Evolutionary conservation across 805 yeast genomes (phyloP), one percentile per base, ranked within the genome.

Genomic region (Alloascoidea hylecoeti): DNA sequence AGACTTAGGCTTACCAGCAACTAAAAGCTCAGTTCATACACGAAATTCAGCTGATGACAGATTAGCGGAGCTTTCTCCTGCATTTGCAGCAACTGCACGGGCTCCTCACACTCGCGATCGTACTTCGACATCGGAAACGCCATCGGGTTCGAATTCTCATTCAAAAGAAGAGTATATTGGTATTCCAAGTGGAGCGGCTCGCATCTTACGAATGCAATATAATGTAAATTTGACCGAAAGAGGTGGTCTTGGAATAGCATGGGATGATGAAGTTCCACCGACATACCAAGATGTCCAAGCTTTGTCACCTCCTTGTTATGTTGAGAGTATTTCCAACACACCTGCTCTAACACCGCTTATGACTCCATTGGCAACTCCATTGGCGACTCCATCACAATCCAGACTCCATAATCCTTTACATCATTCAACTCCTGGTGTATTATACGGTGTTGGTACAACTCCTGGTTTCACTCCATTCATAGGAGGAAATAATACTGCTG

Each of bases 181-280:
- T 35, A 72, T 80, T 0, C 88, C 94, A 2, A 92, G 97, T 0
- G 98, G 98, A 13, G 83, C 94, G 3, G 98, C 98, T 0, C 64
- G 98, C 36, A 94, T 92, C 2, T 63, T 92, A 42, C 63, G 97
- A 45, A 92, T 92, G 96, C 96, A 88, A 56, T 89, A 92, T 60
- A 78, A 80, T 46, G 49, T 89, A n/a, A 63, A 65, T 2, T 58
- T 92, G 16, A 81, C 95, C 2, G 97, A 88, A 53, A 66, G 97
- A 42, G 79, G 95, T 0, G 99, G 99, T 0, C 65, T 92, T 33
- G 98, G 98, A 3, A 84, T 92, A 18, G 81, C 96, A 0, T 92
- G 98, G 97, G 96, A 89, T 57, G 96, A 89, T 52, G 98, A 92
- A 57, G 97, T 94, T 14, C 99, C 99, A 2, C 99, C 99, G 1